These are phyloP conservation scores for Tilletiopsis washingtonensis DNA, from an alignment of 1,284 basidiomycete species.

Conservation along the genomic window DNA sequence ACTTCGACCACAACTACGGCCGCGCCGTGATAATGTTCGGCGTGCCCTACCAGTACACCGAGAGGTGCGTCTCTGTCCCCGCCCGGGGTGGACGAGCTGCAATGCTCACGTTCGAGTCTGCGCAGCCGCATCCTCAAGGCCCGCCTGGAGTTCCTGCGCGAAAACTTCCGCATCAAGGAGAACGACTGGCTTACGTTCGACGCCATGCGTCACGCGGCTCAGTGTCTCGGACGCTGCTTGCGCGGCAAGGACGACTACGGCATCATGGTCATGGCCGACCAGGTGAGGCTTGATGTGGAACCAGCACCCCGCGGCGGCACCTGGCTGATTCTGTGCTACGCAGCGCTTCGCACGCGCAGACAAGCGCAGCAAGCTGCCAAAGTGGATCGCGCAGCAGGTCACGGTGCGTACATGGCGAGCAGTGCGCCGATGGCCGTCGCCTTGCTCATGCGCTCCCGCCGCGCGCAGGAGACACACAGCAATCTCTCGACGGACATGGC, in stretches of 20 bases:
- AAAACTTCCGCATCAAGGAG: constrained; percentile 94
- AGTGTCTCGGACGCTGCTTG: constrained; percentile 94
- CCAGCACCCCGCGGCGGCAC: not conserved
- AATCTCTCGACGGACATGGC: constrained; percentile 99
- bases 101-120: too few relatives aligned
- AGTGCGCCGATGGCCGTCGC: not conserved
- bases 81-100: too few relatives aligned
- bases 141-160: constrained; percentile 92
- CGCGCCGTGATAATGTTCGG: constrained; percentile 99
- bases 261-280: constrained; percentile 98
- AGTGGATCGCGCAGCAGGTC: constrained; percentile 99
- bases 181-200: constrained; percentile 99
- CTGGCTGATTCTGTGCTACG: too few relatives aligned
- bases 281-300: constrained; percentile 7
- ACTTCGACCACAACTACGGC: constrained; percentile 95
- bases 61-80: constrained; percentile 48
- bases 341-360: constrained; percentile 92
- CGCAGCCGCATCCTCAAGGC: constrained; percentile 87
- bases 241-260: constrained; percentile 99
- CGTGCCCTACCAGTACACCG: constrained; percentile 97
- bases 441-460: too few relatives aligned
- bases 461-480: constrained; percentile 74
- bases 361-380: constrained; percentile 91
- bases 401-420: not conserved
- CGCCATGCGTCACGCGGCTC: constrained; percentile 97